Conservation (phyloP, 139 green algal genomes). For the Micractinium sp. region DNA sequence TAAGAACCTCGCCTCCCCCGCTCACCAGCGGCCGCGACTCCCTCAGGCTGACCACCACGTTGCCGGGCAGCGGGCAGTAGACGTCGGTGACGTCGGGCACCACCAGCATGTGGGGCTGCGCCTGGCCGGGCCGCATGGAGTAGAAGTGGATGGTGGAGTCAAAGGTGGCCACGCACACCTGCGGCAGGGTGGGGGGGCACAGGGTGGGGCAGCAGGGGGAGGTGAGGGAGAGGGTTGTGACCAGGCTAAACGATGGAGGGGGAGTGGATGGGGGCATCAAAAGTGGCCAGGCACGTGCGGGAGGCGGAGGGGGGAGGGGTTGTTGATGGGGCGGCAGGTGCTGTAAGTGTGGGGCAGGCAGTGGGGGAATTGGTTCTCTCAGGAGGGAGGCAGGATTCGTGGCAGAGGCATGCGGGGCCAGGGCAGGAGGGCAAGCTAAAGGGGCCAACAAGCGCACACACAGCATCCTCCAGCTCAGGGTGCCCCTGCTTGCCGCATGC, state of each 20-base stretch:
- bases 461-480: no score
- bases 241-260: no score
- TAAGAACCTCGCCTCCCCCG: no score
- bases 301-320: neutral
- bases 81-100: constrained; percentile 76
- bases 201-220: neutral
- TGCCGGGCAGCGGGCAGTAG: constrained; percentile 49
- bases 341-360: no score
- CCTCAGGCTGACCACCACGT: constrained; percentile 55
- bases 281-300: neutral
- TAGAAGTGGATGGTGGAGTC: constrained; percentile 90
- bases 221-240: neutral
- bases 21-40: constrained; percentile 37
- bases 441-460: neutral
- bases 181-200: neutral
- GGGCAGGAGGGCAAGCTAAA: no score
- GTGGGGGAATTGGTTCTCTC: no score
- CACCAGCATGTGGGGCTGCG: constrained; percentile 80
- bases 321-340: no score
- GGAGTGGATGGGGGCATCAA: neutral
- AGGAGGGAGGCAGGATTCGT: no score
- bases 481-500: no score
- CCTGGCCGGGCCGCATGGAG: constrained; percentile 46
- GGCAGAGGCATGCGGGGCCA: no score
- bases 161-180: constrained; percentile 85